Evolutionary conservation across 2,329 filamentous ascomycete genomes (phyloP), one percentile per base, ranked within the genome.

Genomic region (Aspergillus viridinutans): DNA sequence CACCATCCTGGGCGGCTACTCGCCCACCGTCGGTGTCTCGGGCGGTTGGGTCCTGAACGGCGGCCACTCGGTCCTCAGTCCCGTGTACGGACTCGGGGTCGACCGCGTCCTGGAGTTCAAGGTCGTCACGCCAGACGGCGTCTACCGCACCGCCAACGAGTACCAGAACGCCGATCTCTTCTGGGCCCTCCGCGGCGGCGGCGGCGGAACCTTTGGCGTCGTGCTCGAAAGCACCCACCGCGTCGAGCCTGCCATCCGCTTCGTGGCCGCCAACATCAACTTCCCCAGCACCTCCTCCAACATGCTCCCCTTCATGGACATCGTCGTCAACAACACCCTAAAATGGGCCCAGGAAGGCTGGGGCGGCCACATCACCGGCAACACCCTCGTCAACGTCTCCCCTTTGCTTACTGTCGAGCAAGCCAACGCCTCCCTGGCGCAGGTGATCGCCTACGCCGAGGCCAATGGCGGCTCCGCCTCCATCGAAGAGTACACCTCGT

Each of bases 1-100:
- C 47, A 70, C 64, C 4, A 59, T 70, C 26, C 23, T 73, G 10
- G 63, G 62, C 12, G 63, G 63, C 2, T 58, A 60, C 26, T 53
- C 58, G 3, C 14, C 77, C 1, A 81, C 80, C 0, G 83, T 87
- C 6, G 84, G 83, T 3, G 61, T 83, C 5, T 80, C 81, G 0
- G 85, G 85, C 26, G 85, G 84, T 1, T 87, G 81, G 61, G 79
- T 76, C 2, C 82, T 84, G 65, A 82, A 81, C 10, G 83, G 81
- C 38, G 83, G 83, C 0, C 81, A 85, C 65, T 80, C 77, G 9
- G 80, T 80, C 2, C 64, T 85, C 51, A 78, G 77, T 7, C 74
- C 74, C 53, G 65, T 78, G 25, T 80, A 79, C 59, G 76, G 83
- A 59, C 76, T 83, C 64, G 81, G 72, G 51, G 74, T 79, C 3